Evolutionary conservation across 371 early-diverging fungal species (phyloP).

Genomic region (Mortierella sp.): DNA sequence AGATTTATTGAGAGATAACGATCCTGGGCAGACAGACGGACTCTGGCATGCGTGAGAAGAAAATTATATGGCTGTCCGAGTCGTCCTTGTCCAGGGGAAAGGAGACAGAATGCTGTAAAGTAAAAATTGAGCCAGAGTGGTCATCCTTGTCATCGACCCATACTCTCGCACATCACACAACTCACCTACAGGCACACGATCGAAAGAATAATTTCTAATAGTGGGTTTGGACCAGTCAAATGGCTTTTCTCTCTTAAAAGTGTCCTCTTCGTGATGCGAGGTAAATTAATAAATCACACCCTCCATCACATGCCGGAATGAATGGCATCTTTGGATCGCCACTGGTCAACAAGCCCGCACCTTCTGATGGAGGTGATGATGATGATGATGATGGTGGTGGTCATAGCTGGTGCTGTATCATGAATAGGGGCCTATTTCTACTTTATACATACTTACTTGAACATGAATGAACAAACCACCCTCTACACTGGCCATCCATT

Average conservation of each 20-base stretch:
- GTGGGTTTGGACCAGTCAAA: constrained; percentile 5
- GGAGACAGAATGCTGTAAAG: neutral
- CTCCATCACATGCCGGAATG: neutral
- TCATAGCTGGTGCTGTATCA: no score
- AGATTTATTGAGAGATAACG: neutral
- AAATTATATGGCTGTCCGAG: neutral
- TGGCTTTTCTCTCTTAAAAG: neutral
- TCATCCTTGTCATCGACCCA: neutral
- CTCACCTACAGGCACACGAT: neutral
- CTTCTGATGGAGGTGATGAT: no score
- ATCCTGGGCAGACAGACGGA: neutral
- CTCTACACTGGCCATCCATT: neutral
- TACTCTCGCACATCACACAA: neutral
- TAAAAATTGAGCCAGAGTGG: neutral
- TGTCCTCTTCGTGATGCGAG: neutral
- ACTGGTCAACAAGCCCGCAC: neutral
- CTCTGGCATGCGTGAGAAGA: constrained; percentile 8
- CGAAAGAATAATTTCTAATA: neutral
- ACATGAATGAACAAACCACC: neutral
- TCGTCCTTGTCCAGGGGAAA: neutral
- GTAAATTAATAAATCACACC: neutral
- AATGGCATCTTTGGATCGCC: neutral
- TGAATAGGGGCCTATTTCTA: no score
- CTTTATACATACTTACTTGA: no score
- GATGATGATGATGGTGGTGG: no score